Conservation (phyloP, 164 flowering plant species). For the Warburgia ugandensis region DNA sequence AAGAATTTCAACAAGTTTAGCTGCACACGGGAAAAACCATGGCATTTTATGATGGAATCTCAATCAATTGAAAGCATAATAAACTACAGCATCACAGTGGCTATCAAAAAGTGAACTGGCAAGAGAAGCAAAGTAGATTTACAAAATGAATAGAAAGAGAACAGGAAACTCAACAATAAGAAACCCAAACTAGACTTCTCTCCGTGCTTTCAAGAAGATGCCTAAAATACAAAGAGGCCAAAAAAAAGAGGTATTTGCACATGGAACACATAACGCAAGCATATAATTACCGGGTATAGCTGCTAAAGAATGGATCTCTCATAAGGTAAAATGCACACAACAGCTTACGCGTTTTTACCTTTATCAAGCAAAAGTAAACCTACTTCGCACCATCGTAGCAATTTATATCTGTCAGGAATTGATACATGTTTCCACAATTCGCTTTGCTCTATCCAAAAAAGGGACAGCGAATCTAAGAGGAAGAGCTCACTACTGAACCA, state of each 20-base stretch:
- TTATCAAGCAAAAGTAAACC: slow-evolving; percentile 14
- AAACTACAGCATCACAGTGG: too few species aligned
- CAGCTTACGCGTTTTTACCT: slow-evolving; percentile 78
- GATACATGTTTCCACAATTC: background rate
- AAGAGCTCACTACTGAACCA: background rate
- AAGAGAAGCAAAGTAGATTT: background rate
- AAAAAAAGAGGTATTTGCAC: too few species aligned
- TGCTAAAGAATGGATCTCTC: slow-evolving; percentile 96
- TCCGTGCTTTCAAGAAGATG: slow-evolving; percentile 57
- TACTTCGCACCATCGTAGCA: slow-evolving; percentile 1
- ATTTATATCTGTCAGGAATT: too few species aligned
- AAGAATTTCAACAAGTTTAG: slow-evolving; percentile 76
- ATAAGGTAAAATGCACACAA: slow-evolving; percentile 88
- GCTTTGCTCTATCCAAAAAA: too few species aligned
- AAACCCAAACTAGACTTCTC: slow-evolving; percentile 57
- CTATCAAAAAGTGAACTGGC: too few species aligned
- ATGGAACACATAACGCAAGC: too few species aligned
- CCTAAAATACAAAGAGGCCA: slow-evolving; percentile 41
- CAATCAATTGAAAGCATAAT: too few species aligned
- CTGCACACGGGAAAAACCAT: slow-evolving; percentile 39
- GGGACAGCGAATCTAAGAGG: too few species aligned
- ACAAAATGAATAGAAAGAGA: background rate
- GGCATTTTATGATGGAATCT: too few species aligned
- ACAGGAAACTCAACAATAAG: slow-evolving; percentile 48
- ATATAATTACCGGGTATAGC: slow-evolving; percentile 57